These are phyloP conservation scores for Fonsecaea erecta DNA, from an alignment of 2,329 filamentous ascomycete species.

Conservation along the genomic window DNA sequence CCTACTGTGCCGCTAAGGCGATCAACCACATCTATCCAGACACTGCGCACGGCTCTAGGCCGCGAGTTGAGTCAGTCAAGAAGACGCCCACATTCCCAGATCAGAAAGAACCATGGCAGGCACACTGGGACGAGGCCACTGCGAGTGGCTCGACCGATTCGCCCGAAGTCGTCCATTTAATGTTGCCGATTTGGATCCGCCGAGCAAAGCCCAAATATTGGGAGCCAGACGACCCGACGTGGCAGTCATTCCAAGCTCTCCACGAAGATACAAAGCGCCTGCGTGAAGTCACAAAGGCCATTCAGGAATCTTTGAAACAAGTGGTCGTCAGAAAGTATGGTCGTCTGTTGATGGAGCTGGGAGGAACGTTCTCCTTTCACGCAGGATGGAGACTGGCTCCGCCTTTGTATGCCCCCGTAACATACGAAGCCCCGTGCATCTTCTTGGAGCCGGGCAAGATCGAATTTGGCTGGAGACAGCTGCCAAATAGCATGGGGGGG, in stretches of 20 bases:
- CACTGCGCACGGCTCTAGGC: slow-evolving; percentile 1
- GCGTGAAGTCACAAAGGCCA: slow-evolving; percentile 22
- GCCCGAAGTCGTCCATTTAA: slow-evolving; percentile 23
- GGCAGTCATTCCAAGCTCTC: slow-evolving; percentile 32
- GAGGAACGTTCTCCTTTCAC: slow-evolving; percentile 9
- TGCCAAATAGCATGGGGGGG: slow-evolving; percentile 29
- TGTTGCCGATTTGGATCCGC: slow-evolving; percentile 35
- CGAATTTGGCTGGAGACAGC: slow-evolving; percentile 29
- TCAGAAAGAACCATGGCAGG: not conserved
- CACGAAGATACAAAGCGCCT: slow-evolving; percentile 32
- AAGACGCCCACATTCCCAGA: slow-evolving; percentile 1
- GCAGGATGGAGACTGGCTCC: slow-evolving; percentile 27
- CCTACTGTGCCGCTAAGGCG: slow-evolving; percentile 30
- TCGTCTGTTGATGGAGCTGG: slow-evolving; percentile 5
- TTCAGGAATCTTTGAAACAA: slow-evolving; percentile 19
- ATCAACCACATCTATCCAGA: slow-evolving; percentile 19
- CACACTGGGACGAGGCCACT: slow-evolving; percentile 10
- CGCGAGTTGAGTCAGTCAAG: not conserved
- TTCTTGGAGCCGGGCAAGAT: slow-evolving; percentile 22
- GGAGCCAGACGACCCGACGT: slow-evolving; percentile 32
- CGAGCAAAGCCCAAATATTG: slow-evolving; percentile 18
- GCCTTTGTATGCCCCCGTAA: slow-evolving; percentile 25
- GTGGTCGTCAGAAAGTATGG: slow-evolving; percentile 12
- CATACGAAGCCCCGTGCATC: slow-evolving; percentile 35
- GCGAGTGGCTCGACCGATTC: not conserved